Evolutionary conservation across 2,329 filamentous ascomycete species (phyloP).

Genomic region (Sporothrix dimorphospora): DNA sequence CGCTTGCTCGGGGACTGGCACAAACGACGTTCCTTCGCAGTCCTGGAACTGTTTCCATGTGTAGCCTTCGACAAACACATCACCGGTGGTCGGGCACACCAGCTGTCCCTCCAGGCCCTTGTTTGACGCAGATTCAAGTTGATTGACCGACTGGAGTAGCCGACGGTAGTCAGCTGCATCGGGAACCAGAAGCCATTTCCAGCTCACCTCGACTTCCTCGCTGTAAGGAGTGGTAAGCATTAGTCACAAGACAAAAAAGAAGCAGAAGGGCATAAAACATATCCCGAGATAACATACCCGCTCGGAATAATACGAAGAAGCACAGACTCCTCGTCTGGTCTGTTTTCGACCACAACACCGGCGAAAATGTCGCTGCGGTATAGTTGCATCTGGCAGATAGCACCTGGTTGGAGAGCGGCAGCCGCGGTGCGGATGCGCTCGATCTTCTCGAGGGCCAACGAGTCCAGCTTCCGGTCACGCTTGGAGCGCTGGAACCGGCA

Average conservation of each 20-base stretch:
- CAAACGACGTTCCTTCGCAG: constrained; percentile 49
- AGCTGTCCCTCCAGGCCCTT: constrained; percentile 71
- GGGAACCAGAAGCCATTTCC: constrained; percentile 79
- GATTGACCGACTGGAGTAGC: constrained; percentile 73
- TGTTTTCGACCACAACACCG: constrained; percentile 83
- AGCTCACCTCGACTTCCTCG: constrained; percentile 77
- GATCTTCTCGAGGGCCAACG: constrained; percentile 70
- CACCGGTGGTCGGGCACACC: constrained; percentile 65
- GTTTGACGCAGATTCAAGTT: constrained; percentile 54
- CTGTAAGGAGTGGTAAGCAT: constrained; percentile 56
- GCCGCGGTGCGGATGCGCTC: constrained; percentile 70
- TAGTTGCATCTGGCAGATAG: constrained; percentile 86
- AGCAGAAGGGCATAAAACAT: not conserved
- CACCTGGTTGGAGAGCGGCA: constrained; percentile 67
- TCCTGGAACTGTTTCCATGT: constrained; percentile 81
- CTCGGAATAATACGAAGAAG: constrained; percentile 83
- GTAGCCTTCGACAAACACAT: constrained; percentile 67
- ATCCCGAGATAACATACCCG: constrained; percentile 64
- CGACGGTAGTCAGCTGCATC: constrained; percentile 71
- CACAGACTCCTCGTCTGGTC: constrained; percentile 71
- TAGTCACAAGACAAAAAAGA: not conserved
- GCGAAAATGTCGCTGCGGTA: constrained; percentile 86
- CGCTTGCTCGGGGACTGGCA: constrained; percentile 60
- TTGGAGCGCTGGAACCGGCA: constrained; percentile 93
- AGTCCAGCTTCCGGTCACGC: constrained; percentile 74